Percentiles rank a stretch among this genome's conserved stretches.
Conservation (phyloP, 2,329 filamentous ascomycete genomes). For the Hymenoscyphus repandus region DNA sequence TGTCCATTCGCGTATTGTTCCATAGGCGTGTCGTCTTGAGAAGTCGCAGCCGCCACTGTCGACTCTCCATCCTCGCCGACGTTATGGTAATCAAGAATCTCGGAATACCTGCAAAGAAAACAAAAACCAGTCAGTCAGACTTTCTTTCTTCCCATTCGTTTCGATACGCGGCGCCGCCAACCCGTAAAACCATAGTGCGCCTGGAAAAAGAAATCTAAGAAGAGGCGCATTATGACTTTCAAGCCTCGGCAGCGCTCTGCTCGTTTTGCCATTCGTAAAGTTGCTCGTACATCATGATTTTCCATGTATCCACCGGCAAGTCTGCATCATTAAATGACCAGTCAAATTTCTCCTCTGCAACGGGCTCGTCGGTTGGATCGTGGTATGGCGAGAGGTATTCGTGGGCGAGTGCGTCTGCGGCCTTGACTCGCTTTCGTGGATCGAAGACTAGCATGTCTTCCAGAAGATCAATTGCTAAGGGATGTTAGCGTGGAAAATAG, state of each 20-base stretch:
- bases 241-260: conserved; percentile 15
- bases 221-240: conserved; percentile 16
- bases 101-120: conserved; percentile 72
- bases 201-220: conserved; percentile 7
- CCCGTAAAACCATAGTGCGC: conserved; percentile 4
- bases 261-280: conserved; percentile 27
- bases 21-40: not conserved
- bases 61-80: conserved; percentile 38
- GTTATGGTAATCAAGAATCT: conserved; percentile 98
- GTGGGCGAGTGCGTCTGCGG: conserved; percentile 78
- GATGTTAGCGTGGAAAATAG: conserved; percentile 25
- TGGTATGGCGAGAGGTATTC: conserved; percentile 96
- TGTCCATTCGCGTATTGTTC: conserved; percentile 1
- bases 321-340: conserved; percentile 99
- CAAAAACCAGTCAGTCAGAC: conserved; percentile 30
- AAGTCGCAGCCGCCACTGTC: not conserved
- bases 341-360: conserved; percentile 95
- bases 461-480: conserved; percentile 78
- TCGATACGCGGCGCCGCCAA: not conserved
- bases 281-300: conserved; percentile 93
- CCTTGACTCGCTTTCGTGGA: conserved; percentile 90
- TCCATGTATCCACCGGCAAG: conserved; percentile 98
- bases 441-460: conserved; percentile 98
- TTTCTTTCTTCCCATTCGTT: conserved; percentile 6
- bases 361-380: conserved; percentile 92